A percentile compares a stretch with the other conserved stretches of the same genome.
phyloP scores from a whole-genome alignment of 495 filamentous ascomycete species.

The Tuber melanosporum region DNA sequence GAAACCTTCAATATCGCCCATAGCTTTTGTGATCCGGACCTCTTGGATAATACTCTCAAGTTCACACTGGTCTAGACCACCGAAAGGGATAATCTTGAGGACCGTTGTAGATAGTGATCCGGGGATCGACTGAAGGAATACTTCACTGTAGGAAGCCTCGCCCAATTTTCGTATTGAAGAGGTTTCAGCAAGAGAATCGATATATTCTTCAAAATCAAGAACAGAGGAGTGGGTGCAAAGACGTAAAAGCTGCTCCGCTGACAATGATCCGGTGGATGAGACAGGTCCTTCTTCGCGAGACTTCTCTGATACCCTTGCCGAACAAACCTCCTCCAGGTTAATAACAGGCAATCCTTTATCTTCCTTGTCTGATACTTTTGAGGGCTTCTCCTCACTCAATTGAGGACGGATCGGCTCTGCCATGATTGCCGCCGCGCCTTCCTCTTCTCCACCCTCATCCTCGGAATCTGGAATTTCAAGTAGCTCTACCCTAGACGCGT shows the following conservation, averaged over 20 bases:
- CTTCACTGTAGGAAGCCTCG: conserved; percentile 41
- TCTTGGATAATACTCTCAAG: conserved; percentile 36
- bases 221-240: conserved; percentile 24
- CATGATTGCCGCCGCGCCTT: conserved; percentile 2
- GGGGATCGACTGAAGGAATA: conserved; percentile 29
- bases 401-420: background rate
- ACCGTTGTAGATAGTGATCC: conserved; percentile 20
- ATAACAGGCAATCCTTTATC: conserved; percentile 4
- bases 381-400: conserved; percentile 1
- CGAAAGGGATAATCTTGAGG: conserved; percentile 42
- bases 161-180: conserved; percentile 36
- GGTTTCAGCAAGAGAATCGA: conserved; percentile 15
- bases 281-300: background rate
- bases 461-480: conserved; percentile 20
- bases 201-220: conserved; percentile 34
- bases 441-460: conserved; percentile 12
- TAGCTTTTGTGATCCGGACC: conserved; percentile 35
- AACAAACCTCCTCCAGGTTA: background rate
- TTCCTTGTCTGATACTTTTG: background rate
- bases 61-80: conserved; percentile 28
- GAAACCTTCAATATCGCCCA: conserved; percentile 35
- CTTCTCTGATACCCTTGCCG: background rate
- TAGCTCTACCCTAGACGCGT: background rate
- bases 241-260: conserved; percentile 24
- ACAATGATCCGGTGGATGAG: conserved; percentile 1